A percentile compares a stretch with the other conserved stretches of the same genome.
Evolutionary conservation across 176 grass and related monocot species (phyloP).

Genomic region (Dactylis glomerata): DNA sequence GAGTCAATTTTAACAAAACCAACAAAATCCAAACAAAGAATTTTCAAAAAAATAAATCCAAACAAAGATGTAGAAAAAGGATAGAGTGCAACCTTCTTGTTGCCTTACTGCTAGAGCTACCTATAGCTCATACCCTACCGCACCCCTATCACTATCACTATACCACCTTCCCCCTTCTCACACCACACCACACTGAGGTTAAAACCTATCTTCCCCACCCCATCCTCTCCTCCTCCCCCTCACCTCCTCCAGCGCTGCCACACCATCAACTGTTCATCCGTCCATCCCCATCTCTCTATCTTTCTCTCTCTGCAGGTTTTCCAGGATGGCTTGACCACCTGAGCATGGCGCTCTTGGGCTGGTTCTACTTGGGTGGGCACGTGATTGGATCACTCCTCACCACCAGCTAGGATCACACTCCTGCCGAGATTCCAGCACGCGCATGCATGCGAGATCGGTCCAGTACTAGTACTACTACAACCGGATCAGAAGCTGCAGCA

Average conservation of each 20-base stretch:
- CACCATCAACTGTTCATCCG: constrained; percentile 44
- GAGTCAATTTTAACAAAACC: too few species aligned
- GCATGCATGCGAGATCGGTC: background rate
- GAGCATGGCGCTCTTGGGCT: constrained; percentile 18
- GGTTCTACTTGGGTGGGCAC: constrained; percentile 4
- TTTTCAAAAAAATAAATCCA: too few species aligned
- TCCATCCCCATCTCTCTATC: background rate
- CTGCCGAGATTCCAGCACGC: constrained; percentile 2
- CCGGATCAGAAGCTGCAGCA: constrained; percentile 20
- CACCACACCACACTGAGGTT: constrained; percentile 15
- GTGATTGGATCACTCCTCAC: constrained; percentile 21
- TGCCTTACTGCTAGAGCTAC: background rate
- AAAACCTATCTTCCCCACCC: constrained; percentile 38
- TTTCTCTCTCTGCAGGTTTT: constrained; percentile 25
- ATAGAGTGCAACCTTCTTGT: background rate
- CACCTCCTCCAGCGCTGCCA: constrained; percentile 26
- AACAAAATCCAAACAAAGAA: background rate
- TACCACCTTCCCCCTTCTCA: background rate
- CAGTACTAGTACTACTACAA: background rate
- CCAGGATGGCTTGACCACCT: constrained; percentile 45
- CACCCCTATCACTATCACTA: background rate
- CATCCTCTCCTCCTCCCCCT: constrained; percentile 11
- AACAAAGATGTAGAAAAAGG: background rate
- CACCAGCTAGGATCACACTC: constrained; percentile 4
- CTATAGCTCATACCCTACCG: constrained; percentile 18